Evolutionary conservation across 1,284 basidiomycete genomes (phyloP).

Genomic region (Rhodotorula sp.): DNA sequence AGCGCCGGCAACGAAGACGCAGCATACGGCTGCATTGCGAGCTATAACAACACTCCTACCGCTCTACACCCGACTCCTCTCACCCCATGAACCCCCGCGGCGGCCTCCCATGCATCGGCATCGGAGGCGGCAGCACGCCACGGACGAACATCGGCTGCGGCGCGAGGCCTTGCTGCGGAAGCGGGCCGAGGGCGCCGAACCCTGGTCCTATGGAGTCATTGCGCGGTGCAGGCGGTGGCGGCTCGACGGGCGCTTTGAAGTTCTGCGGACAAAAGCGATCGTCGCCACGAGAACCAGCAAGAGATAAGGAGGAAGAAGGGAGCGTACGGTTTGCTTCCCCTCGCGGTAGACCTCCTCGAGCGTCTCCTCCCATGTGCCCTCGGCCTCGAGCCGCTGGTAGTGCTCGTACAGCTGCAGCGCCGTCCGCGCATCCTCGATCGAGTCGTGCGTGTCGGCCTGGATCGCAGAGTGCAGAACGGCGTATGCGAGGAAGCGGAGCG

Average conservation of each 20-base stretch:
- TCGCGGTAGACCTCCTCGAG: constrained; percentile 69
- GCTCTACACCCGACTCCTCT: neutral
- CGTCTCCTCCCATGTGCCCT: constrained; percentile 79
- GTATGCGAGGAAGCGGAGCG: constrained; percentile 92
- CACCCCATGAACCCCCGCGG: constrained; percentile 15
- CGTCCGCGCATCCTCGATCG: constrained; percentile 85
- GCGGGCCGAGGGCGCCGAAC: constrained; percentile 22
- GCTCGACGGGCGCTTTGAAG: constrained; percentile 33
- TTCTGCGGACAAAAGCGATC: constrained; percentile 5
- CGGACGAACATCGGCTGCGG: constrained; percentile 6
- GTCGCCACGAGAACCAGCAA: neutral
- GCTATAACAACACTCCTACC: too few relatives aligned
- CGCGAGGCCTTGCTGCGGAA: constrained; percentile 5
- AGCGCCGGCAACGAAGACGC: too few relatives aligned
- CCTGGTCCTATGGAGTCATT: constrained; percentile 3
- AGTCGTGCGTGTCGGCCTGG: constrained; percentile 91
- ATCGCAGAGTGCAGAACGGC: constrained; percentile 87
- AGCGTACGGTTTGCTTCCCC: constrained; percentile 50
- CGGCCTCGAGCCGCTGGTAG: constrained; percentile 73
- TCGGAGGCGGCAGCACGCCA: constrained; percentile 8
- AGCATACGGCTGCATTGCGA: too few relatives aligned
- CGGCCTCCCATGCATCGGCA: constrained; percentile 3
- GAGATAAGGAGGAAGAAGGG: neutral
- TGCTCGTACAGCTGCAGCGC: constrained; percentile 84
- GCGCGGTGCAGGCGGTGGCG: constrained; percentile 5